These are phyloP conservation scores for Noccaea caerulescens DNA, from an alignment of 345 rosid species.

Conservation along the genomic window DNA sequence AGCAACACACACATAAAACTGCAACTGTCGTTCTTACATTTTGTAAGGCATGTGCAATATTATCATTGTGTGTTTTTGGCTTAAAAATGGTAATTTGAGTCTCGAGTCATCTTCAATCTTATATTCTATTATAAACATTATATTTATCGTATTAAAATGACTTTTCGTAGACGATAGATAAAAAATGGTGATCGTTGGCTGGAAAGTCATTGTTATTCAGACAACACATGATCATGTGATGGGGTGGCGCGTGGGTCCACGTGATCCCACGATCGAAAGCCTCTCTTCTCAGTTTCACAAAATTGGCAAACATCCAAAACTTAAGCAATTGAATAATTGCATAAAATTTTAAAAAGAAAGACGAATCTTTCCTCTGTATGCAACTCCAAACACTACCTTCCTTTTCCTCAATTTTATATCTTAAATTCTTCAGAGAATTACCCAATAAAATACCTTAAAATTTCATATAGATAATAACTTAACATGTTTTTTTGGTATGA, in stretches of 20 bases:
- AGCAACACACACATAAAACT: conserved; percentile 31
- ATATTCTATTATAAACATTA: background rate
- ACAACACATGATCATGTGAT: conserved; percentile 71
- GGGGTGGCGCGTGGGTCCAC: conserved; percentile 65
- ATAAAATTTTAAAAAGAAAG: conserved; percentile 2
- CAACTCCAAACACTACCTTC: conserved; percentile 43
- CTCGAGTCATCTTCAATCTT: conserved; percentile 31
- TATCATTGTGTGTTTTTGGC: conserved; percentile 25
- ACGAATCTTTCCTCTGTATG: conserved; percentile 48
- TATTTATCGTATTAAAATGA: background rate
- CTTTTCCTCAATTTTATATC: conserved; percentile 9
- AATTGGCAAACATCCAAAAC: conserved; percentile 40
- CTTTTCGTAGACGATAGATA: conserved; percentile 8
- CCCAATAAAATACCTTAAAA: background rate
- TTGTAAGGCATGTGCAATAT: conserved; percentile 33
- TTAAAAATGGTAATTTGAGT: conserved; percentile 9
- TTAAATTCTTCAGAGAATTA: conserved; percentile 37
- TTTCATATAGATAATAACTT: background rate
- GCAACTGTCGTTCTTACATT: conserved; percentile 33
- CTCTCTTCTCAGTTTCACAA: conserved; percentile 42
- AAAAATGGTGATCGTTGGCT: conserved; percentile 46
- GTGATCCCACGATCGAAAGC: conserved; percentile 51
- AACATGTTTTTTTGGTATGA: background rate
- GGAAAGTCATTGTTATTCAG: conserved; percentile 61
- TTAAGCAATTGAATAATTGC: conserved; percentile 3